Conservation (phyloP, 768 basidiomycete genomes). For the Paxillus rubicundulus region DNA sequence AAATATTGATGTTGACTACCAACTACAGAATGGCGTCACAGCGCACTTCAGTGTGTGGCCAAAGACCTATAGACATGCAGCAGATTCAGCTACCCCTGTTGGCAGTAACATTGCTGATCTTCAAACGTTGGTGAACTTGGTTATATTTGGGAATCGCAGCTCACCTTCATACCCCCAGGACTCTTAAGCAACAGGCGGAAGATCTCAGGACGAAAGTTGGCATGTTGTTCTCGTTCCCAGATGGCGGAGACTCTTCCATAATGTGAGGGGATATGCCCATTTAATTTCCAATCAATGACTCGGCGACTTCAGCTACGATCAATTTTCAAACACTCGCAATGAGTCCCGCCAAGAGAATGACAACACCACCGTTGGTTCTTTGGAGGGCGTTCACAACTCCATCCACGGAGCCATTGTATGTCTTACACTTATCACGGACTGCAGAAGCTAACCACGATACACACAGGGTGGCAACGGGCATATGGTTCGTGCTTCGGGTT, state of each 20-base stretch:
- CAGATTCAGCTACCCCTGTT: constrained; percentile 5
- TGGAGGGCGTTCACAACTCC: constrained; percentile 22
- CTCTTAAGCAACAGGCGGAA: constrained; percentile 14
- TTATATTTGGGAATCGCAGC: not conserved
- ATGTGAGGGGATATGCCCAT: constrained; percentile 6
- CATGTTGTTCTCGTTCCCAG: constrained; percentile 19
- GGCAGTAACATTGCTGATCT: constrained; percentile 13
- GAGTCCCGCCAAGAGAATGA: constrained; percentile 15
- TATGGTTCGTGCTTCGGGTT: constrained; percentile 18
- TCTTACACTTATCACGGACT: not conserved
- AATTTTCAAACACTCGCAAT: constrained; percentile 26
- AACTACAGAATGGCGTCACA: constrained; percentile 6
- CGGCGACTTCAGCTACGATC: constrained; percentile 20
- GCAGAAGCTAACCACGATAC: not conserved
- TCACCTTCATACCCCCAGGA: constrained; percentile 3
- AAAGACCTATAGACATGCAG: constrained; percentile 18
- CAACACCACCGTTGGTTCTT: constrained; percentile 11
- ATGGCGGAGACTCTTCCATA: constrained; percentile 10
- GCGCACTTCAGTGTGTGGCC: constrained; percentile 22
- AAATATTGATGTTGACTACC: not conserved
- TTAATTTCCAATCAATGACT: not conserved
- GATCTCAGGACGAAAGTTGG: constrained; percentile 17
- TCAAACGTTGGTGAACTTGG: constrained; percentile 12
- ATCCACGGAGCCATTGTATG: constrained; percentile 20
- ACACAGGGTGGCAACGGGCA: constrained; percentile 26